A percentile compares a stretch with the other conserved stretches of the same genome.
Conservation (phyloP, 2,329 filamentous ascomycete species). For the Penicillium sp. region DNA sequence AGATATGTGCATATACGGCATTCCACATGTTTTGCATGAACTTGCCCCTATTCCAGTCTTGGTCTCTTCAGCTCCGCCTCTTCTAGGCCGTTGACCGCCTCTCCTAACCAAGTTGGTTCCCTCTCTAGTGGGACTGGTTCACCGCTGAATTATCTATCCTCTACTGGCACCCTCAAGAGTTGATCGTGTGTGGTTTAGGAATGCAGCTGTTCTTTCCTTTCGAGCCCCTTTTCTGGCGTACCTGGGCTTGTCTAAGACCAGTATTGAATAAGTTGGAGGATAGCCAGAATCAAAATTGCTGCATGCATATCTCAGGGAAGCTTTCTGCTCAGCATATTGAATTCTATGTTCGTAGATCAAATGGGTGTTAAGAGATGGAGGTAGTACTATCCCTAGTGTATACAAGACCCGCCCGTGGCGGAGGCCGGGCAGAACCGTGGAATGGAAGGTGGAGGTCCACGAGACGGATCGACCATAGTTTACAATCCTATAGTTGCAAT, state of each 20-base stretch:
- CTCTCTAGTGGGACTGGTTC: background rate
- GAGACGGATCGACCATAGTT: constrained; percentile 13
- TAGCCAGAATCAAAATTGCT: background rate
- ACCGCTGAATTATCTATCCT: background rate
- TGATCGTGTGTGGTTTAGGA: background rate
- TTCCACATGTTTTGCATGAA: background rate
- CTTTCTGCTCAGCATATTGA: too few relatives aligned
- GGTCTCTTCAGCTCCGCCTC: background rate
- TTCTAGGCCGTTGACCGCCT: background rate
- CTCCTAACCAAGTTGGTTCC: background rate
- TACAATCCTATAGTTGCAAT: background rate
- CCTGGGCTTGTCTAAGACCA: background rate
- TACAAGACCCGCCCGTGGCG: background rate
- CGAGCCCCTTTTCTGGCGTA: background rate
- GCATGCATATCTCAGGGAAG: too few relatives aligned
- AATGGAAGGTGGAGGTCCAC: constrained; percentile 26
- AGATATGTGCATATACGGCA: background rate
- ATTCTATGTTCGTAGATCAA: background rate
- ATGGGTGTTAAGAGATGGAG: background rate
- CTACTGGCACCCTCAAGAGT: background rate
- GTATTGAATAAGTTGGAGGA: background rate
- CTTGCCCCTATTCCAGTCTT: background rate
- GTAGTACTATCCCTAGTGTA: background rate
- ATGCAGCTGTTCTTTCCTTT: background rate
- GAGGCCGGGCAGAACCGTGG: constrained; percentile 24